Evolutionary conservation across 768 basidiomycete genomes (phyloP).

Genomic region (Cytidiella melzeri): DNA sequence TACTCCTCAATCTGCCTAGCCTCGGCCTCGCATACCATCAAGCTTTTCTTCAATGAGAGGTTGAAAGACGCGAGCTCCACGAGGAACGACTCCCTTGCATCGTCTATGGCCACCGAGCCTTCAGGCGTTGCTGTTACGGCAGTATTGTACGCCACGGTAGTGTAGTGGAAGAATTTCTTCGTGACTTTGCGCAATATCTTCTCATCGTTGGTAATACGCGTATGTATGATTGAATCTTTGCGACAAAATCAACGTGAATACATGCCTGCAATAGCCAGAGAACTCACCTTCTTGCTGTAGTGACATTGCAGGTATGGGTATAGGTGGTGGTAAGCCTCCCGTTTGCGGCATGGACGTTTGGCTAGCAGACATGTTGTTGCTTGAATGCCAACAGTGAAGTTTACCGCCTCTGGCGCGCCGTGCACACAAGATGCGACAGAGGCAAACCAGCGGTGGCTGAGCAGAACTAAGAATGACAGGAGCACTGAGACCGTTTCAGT

Average conservation of each 20-base stretch:
- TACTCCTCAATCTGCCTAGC: slow-evolving; percentile 82
- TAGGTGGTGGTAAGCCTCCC: neutral
- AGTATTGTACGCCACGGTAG: slow-evolving; percentile 49
- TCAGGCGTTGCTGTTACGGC: slow-evolving; percentile 21
- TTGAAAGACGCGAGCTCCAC: slow-evolving; percentile 76
- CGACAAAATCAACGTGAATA: neutral
- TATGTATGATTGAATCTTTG: slow-evolving; percentile 72
- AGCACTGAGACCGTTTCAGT: neutral
- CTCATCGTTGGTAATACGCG: slow-evolving; percentile 80
- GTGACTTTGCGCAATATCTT: slow-evolving; percentile 70
- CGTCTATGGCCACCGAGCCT: slow-evolving; percentile 39
- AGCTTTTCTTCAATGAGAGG: slow-evolving; percentile 67
- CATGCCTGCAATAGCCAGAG: neutral
- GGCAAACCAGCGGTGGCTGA: neutral
- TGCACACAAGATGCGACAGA: too few relatives aligned
- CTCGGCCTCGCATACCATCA: slow-evolving; percentile 83
- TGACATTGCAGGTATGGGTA: slow-evolving; percentile 14
- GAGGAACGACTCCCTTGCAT: slow-evolving; percentile 74
- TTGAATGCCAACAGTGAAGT: neutral
- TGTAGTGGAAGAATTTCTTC: slow-evolving; percentile 76
- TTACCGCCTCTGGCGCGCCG: too few relatives aligned
- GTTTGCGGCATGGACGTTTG: neutral
- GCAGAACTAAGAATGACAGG: neutral
- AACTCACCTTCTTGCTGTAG: slow-evolving; percentile 25
- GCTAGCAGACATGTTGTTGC: neutral